Base-by-base conservation (phyloP, 2,329 filamentous ascomycete genomes). In the Calonectria hongkongensis region DNA sequence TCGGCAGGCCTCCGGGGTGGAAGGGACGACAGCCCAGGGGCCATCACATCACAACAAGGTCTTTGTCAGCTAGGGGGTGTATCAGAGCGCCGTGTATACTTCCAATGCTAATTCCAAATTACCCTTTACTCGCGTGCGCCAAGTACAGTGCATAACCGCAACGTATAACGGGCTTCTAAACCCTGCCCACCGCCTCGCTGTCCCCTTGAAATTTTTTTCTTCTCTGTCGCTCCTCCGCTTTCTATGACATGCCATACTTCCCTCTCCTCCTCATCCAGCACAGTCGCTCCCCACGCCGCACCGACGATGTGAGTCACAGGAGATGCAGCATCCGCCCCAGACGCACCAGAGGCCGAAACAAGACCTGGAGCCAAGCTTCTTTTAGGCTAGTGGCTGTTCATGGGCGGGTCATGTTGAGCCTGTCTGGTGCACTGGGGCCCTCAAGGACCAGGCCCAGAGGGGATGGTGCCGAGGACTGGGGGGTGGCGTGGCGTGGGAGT, bases 231-330 rank as follows among this genome's bases (percentile, higher is more conserved):
- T 47, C 39, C 21, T 43, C 51, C 50, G 33, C 58, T 21, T 56
- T n/a, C 48, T 43, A 25, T 58, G n/a, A 33, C 69, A 27, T 54
- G 36, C 36, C 54, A 36, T 41, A 54, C 51, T 63, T 36, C 50
- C 33, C 63, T 70, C 41, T 51, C 65, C 51, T 71, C 65, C 39
- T 75, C 43, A 63, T 65, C 62, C 69, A 63, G 27, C 64, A 56
- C 60, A 68, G 43, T 65, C 36, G 62, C 62, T 74, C 68, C 66
- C 33, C 63, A 68, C 71, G 69, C 75, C 73, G 75, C 76, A 76
- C 73, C 63, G 65, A 76, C 69, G 66, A 69, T 77, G 71, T 80
- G 78, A 80, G 78, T 80, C 78, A 80, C 78, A 80, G 72, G 75
- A 76, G 74, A 74, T 70, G 66, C 67, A 75, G 70, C 74, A 79